Percentiles rank a stretch among this genome's conserved stretches.
phyloP scores from a whole-genome alignment of 2,329 filamentous ascomycete species.

The Chalara sp. region DNA sequence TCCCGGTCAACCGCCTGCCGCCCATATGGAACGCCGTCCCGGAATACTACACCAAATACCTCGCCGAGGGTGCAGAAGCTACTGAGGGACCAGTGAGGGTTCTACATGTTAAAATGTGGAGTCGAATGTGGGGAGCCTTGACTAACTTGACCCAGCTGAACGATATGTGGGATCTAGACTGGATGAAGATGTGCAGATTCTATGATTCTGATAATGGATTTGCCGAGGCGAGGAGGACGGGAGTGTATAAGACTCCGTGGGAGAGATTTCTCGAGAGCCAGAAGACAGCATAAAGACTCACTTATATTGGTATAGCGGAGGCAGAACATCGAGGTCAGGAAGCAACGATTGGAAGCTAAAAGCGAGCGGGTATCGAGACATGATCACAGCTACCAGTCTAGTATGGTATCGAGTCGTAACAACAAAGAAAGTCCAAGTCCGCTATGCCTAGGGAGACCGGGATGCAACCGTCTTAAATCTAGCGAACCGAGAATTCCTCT shows the following conservation, averaged over 20 bases:
- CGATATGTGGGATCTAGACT: slow-evolving; percentile 8
- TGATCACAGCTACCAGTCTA: too few relatives aligned
- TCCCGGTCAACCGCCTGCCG: slow-evolving; percentile 3
- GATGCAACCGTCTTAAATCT: background rate
- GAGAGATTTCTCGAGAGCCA: slow-evolving; percentile 4
- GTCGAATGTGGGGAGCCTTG: slow-evolving; percentile 1
- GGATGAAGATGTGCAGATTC: slow-evolving; percentile 9
- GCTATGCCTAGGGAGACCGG: slow-evolving; percentile 1
- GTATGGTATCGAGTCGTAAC: background rate
- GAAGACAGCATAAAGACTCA: background rate
- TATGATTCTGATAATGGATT: slow-evolving; percentile 6
- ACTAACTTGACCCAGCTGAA: slow-evolving; percentile 6
- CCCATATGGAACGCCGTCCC: slow-evolving; percentile 5
- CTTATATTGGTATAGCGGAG: too few relatives aligned
- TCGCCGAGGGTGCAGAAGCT: background rate
- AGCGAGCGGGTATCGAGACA: too few relatives aligned
- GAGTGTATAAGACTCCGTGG: slow-evolving; percentile 3
- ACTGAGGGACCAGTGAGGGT: slow-evolving; percentile 3
- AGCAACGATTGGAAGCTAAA: too few relatives aligned
- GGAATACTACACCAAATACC: slow-evolving; percentile 3
- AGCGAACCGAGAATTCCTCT: background rate
- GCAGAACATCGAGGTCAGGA: too few relatives aligned
- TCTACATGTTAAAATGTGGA: slow-evolving; percentile 6
- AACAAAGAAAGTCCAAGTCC: background rate
- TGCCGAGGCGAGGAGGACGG: slow-evolving; percentile 4